Base-by-base conservation (phyloP, 2,329 filamentous ascomycete species). In the Pseudogymnoascus destructans region DNA sequence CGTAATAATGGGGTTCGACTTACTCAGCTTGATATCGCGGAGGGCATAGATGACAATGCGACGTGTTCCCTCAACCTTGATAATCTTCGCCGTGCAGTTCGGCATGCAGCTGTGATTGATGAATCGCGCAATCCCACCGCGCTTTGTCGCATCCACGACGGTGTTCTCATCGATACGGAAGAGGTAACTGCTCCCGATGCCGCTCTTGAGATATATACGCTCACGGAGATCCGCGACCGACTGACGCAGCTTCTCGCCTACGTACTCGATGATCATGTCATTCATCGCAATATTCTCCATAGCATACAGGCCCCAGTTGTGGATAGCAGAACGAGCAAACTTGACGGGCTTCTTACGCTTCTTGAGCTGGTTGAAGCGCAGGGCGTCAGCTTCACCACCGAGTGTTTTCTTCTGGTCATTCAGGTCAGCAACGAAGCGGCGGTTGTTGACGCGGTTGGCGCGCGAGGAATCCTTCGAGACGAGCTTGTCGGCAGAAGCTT, bases 261-360 rank as follows among this genome's bases (percentile, higher is more conserved):
- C 93, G 70, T 98, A 98, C 74, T 98, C 93, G 68, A 98, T 98
- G 70, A 98, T 98, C 90, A 98, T 96, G 73, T 98, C 93, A 71
- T 95, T 95, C 70, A 92, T 90, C 61, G 87, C 82, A 63, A 98
- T 98, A 69, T 95, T 93, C 73, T 98, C 93, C 78, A 96, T 92
- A 3, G 93, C 91, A 69, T 98, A 98, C 25, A 98, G 75, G 25
- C 93, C 93, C 93, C 93, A 98, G 67, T 96, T 97, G 73, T 98
- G 93, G 66, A 98, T 98, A 49, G 93, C 93, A 57, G 93, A 98
- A 46, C 93, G 83, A 59, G 92, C 93, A 73, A 98, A 98, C 70
- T 95, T 93, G 70, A 98, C 93, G 1, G 92, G 91, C 77, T 98
- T 98, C 82, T 97, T 98, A 61, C 93, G 87, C 75, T 97, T 98